Conservation (phyloP, 2,329 filamentous ascomycete species). For the Trichoderma breve region DNA sequence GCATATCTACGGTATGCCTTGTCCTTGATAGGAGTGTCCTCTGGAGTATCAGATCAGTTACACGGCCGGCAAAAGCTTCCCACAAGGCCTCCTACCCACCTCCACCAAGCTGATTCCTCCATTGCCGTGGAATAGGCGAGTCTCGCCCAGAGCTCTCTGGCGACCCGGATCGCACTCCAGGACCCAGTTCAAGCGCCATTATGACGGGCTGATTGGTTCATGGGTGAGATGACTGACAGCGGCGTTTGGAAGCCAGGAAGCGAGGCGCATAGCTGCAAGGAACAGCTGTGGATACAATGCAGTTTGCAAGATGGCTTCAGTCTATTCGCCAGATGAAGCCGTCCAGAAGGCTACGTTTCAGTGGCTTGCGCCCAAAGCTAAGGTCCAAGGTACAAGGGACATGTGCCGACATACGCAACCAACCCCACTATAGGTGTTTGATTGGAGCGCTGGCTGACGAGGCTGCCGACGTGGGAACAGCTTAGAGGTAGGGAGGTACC, state of each 20-base stretch:
- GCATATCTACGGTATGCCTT: constrained; percentile 85
- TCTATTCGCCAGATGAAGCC: constrained; percentile 11
- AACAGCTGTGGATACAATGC: background rate
- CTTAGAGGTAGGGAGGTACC: background rate
- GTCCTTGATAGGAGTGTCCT: constrained; percentile 58
- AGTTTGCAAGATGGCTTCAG: constrained; percentile 7
- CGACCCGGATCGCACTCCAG: constrained; percentile 60
- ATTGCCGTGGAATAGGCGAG: constrained; percentile 71
- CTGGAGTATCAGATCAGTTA: constrained; percentile 31
- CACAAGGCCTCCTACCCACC: constrained; percentile 51
- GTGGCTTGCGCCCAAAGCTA: constrained; percentile 7
- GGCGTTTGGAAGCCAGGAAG: background rate
- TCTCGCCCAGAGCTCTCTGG: constrained; percentile 82
- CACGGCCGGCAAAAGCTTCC: background rate
- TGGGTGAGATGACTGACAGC: constrained; percentile 10
- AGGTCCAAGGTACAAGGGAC: background rate
- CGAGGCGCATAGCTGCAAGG: constrained; percentile 18
- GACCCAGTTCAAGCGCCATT: constrained; percentile 64
- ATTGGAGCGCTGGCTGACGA: constrained; percentile 5
- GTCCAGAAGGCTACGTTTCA: constrained; percentile 21
- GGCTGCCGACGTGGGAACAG: background rate
- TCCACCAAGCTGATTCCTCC: constrained; percentile 73
- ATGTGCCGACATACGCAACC: background rate
- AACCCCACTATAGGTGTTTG: constrained; percentile 17
- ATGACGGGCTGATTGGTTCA: constrained; percentile 29